Base-by-base conservation (phyloP, 495 filamentous ascomycete genomes). In the Aspergillus egyptiacus region DNA sequence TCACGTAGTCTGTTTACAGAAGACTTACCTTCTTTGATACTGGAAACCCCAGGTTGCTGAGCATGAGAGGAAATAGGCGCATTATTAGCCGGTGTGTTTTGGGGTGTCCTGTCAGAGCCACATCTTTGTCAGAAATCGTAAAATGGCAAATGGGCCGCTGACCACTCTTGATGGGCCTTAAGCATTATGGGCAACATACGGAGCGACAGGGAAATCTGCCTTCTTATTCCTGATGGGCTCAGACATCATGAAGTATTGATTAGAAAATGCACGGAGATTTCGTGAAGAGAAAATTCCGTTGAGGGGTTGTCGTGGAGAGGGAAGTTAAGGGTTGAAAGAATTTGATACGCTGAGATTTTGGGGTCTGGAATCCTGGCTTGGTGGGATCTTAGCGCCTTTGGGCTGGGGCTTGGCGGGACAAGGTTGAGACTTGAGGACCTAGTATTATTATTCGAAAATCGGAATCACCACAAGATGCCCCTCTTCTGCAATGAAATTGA, bases 41-140 rank as follows among this genome's bases (percentile, higher is more conserved):
- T 97, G 53, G 87, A 76, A 56, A 99, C 84, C 41, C 86, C 86
- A 50, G 94, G 94, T 72, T 95, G 88, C 73, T 95, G 89, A 53
- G 93, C 93, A 71, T 94, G 91, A 45, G 94, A 97, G 14, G 89
- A 94, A 68, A 99, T 99, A 35, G 94, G 94, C 53, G 94, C 94
- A 75, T 89, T 89, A 65, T 80, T 89, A 31, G 88, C 84, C 55
- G 94, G 91, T 15, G 91, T 96, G 71, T 96, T 96, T 74, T 96
- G 91, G 59, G 91, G 91, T 59, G 91, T 97, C 56, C 87, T 94
- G 62, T 57, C 37, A 45, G 46, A 40, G 56, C 46, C 45, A 50
- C 36, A 56, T 50, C 53, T 56, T n/a, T 35, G 57, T 59, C 62
- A 72, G 51, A 46, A 47, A 37, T 40, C 36, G 46, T 42, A 23